A percentile compares a stretch with the other conserved stretches of the same genome.
Evolutionary conservation across 768 basidiomycete species (phyloP).

Genomic region (Kwoniella newhampshirensis): DNA sequence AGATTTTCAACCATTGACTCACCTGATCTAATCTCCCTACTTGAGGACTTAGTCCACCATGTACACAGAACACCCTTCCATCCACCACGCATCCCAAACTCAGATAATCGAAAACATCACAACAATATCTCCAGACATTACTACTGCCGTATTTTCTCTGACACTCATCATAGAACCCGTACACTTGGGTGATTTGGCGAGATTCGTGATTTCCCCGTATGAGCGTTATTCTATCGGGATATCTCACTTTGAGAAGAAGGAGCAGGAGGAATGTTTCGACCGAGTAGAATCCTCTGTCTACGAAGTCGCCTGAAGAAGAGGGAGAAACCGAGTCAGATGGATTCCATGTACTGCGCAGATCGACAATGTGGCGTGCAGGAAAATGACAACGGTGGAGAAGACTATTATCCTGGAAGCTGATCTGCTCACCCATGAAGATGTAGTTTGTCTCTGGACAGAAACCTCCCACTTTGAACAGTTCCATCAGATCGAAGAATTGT

Average conservation of each 20-base stretch:
- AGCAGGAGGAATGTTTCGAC: conserved; percentile 90
- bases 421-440: conserved; percentile 71
- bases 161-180: conserved; percentile 74
- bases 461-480: conserved; percentile 79
- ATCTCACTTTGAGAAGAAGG: conserved; percentile 88
- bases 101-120: conserved; percentile 97
- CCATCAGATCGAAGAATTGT: conserved; percentile 93
- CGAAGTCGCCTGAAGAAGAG: conserved; percentile 82
- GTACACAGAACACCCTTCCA: conserved; percentile 93
- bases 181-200: conserved; percentile 89
- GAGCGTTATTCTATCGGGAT: conserved; percentile 87
- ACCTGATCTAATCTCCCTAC: conserved; percentile 86
- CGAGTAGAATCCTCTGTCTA: conserved; percentile 94
- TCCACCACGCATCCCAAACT: conserved; percentile 95
- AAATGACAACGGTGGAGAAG: too few species aligned
- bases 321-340: neutral
- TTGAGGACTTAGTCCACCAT: conserved; percentile 91
- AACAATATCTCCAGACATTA: conserved; percentile 97
- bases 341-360: too few species aligned
- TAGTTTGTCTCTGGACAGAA: conserved; percentile 86
- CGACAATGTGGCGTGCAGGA: too few species aligned
- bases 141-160: conserved; percentile 89
- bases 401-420: neutral
- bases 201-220: conserved; percentile 96
- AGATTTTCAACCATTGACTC: too few species aligned